phyloP scores from a whole-genome alignment of 768 basidiomycete species.

The Phlebiopsis gigantea region DNA sequence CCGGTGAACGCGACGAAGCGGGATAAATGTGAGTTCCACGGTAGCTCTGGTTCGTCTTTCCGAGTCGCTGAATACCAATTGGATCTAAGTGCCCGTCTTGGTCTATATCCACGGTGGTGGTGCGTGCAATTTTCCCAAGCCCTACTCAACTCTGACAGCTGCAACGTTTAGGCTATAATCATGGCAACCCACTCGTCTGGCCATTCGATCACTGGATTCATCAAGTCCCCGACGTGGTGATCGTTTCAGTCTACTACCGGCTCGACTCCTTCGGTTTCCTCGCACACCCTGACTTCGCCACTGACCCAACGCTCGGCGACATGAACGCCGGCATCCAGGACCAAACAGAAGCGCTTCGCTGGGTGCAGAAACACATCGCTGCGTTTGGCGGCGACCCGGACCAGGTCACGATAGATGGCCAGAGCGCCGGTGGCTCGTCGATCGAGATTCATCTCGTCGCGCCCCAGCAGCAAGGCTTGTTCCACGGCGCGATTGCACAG shows the following conservation, averaged over 20 bases:
- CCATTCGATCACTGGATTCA: slow-evolving; percentile 64
- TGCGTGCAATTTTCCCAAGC: not conserved
- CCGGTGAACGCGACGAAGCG: slow-evolving; percentile 41
- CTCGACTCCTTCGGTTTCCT: slow-evolving; percentile 62
- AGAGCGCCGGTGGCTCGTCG: slow-evolving; percentile 55
- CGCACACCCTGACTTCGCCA: slow-evolving; percentile 39
- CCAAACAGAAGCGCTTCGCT: slow-evolving; percentile 38
- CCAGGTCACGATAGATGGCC: slow-evolving; percentile 49
- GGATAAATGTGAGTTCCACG: slow-evolving; percentile 37
- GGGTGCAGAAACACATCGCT: slow-evolving; percentile 33
- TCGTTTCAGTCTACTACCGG: slow-evolving; percentile 64
- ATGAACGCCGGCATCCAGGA: slow-evolving; percentile 54
- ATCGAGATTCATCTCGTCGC: slow-evolving; percentile 57
- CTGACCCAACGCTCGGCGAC: slow-evolving; percentile 35
- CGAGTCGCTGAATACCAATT: not conserved
- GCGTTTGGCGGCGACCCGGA: slow-evolving; percentile 36
- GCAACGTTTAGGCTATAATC: slow-evolving; percentile 33
- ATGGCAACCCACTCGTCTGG: slow-evolving; percentile 60
- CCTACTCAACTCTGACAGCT: not conserved
- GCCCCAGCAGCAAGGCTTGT: slow-evolving; percentile 34
- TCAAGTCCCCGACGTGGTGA: slow-evolving; percentile 54
- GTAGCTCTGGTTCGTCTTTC: not conserved
- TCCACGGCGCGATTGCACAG: slow-evolving; percentile 55
- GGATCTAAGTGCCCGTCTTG: slow-evolving; percentile 30
- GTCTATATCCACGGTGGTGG: slow-evolving; percentile 38